phyloP scores from a whole-genome alignment of 495 filamentous ascomycete genomes.

The Immersiella caudata region DNA sequence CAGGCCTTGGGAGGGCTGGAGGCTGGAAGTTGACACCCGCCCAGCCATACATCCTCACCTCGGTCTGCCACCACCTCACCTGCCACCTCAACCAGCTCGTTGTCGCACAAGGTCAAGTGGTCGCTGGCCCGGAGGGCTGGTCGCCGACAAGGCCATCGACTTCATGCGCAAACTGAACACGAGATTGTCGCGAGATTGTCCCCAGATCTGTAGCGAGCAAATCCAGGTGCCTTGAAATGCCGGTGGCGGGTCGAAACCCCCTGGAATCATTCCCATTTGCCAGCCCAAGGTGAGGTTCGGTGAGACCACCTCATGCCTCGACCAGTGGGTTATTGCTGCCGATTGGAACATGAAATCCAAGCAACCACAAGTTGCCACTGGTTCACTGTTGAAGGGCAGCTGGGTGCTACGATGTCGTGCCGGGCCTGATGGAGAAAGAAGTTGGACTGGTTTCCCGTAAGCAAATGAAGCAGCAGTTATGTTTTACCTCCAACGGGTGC shows the following conservation, averaged over 20 bases:
- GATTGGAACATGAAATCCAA: neutral
- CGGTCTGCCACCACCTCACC: neutral
- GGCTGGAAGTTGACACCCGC: neutral
- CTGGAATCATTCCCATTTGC: constrained; percentile 20
- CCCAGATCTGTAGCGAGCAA: neutral
- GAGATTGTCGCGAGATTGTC: constrained; percentile 12
- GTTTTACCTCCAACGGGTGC: neutral
- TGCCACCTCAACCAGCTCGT: neutral
- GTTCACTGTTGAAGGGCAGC: neutral
- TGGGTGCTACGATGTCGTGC: neutral
- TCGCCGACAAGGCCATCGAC: neutral
- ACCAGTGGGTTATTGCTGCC: neutral
- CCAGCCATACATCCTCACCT: neutral
- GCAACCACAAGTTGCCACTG: neutral
- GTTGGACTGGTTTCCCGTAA: neutral
- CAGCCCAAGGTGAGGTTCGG: constrained; percentile 9
- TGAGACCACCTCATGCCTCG: constrained; percentile 12
- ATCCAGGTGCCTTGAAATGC: neutral
- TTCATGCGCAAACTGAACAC: constrained; percentile 6
- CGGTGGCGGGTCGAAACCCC: neutral
- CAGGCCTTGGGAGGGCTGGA: neutral
- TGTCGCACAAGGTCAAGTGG: neutral
- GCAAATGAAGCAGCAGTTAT: neutral
- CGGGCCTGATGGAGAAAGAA: neutral
- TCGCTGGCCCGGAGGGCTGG: constrained; percentile 1